Percentiles rank a stretch among this genome's conserved stretches.
Conservation (phyloP, 1,284 basidiomycete species). For the Fistulinella staudtii region DNA sequence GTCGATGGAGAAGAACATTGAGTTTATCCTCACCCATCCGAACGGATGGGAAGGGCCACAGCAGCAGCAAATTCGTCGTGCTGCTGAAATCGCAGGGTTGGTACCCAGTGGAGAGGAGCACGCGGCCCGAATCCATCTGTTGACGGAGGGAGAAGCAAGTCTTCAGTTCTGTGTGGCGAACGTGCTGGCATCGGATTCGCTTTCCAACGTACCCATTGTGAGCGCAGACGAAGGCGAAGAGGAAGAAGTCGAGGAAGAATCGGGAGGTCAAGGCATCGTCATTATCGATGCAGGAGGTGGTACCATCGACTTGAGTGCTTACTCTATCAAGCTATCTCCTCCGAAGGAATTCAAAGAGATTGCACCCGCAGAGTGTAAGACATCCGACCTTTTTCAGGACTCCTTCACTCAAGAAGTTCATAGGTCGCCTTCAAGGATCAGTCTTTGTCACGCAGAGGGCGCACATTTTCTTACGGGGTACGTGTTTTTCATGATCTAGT, state of each 20-base stretch:
- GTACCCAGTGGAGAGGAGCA: conserved; percentile 24
- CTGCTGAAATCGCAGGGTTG: conserved; percentile 31
- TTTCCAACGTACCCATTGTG: conserved; percentile 18
- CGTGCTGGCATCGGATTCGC: conserved; percentile 29
- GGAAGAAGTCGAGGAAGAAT: conserved; percentile 2
- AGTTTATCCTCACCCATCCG: conserved; percentile 40
- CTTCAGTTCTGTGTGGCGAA: conserved; percentile 43
- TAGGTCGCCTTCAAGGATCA: conserved; percentile 35
- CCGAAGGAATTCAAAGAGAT: conserved; percentile 36
- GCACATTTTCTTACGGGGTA: conserved; percentile 33
- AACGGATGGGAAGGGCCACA: conserved; percentile 45
- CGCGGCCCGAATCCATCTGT: conserved; percentile 35
- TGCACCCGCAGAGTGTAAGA: conserved; percentile 38
- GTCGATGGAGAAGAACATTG: conserved; percentile 31
- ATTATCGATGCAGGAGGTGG: conserved; percentile 54
- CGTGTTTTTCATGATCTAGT: not conserved
- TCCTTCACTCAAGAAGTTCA: not conserved
- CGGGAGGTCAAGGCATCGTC: conserved; percentile 39
- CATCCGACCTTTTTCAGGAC: rapidly evolving
- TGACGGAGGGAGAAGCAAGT: conserved; percentile 49
- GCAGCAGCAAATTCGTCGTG: conserved; percentile 36
- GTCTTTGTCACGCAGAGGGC: conserved; percentile 44
- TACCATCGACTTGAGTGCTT: conserved; percentile 54
- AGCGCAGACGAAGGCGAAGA: conserved; percentile 12
- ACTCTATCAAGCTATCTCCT: conserved; percentile 32